Evolutionary conservation across 768 basidiomycete genomes (phyloP).

Genomic region (Russula foetens): DNA sequence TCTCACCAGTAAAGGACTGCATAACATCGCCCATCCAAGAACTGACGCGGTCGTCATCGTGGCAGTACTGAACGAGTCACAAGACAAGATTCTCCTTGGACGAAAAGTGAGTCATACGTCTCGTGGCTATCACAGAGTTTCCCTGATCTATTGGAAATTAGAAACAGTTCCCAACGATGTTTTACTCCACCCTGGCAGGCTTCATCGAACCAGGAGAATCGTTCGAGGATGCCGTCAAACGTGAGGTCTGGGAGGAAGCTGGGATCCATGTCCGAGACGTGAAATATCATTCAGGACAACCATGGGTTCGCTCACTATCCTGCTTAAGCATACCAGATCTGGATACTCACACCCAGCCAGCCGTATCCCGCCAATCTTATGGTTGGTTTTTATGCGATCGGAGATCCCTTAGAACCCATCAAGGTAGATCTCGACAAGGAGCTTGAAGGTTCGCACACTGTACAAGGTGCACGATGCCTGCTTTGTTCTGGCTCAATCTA

Average conservation of each 20-base stretch:
- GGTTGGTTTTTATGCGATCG: constrained; percentile 83
- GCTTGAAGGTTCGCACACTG: constrained; percentile 68
- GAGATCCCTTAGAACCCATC: constrained; percentile 63
- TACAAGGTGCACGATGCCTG: neutral
- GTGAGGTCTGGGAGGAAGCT: constrained; percentile 96
- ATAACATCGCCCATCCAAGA: constrained; percentile 79
- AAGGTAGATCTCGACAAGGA: constrained; percentile 90
- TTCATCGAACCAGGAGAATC: constrained; percentile 94
- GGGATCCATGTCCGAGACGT: constrained; percentile 83
- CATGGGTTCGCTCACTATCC: constrained; percentile 55
- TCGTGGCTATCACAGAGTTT: neutral
- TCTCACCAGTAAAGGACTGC: constrained; percentile 59
- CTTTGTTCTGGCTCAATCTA: neutral
- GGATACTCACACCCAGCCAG: constrained; percentile 32
- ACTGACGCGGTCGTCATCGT: constrained; percentile 91
- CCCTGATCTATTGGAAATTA: constrained; percentile 23
- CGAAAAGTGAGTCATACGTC: constrained; percentile 50
- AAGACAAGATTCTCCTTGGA: constrained; percentile 81
- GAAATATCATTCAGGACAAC: constrained; percentile 78
- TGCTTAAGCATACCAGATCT: neutral
- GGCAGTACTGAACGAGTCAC: constrained; percentile 70
- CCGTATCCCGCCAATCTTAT: constrained; percentile 88
- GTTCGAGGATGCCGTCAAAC: constrained; percentile 85
- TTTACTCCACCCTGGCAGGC: constrained; percentile 88
- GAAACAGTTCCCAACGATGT: constrained; percentile 58